Percentiles rank a stretch among this genome's conserved stretches.
Conservation (phyloP, 345 rosid genomes). For the Hevea brasiliensis region DNA sequence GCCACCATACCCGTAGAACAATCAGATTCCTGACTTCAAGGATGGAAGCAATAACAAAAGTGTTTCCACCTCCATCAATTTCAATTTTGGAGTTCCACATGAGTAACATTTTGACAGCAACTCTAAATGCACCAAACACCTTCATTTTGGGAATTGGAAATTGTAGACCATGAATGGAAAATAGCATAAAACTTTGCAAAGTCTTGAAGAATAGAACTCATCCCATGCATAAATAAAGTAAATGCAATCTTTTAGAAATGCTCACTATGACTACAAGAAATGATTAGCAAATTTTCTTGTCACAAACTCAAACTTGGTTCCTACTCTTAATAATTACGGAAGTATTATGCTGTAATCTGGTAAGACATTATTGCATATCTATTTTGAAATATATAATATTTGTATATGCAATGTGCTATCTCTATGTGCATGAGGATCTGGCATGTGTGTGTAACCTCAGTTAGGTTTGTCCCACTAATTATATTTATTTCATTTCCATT, state of each 20-base stretch:
- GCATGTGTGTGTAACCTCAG: background rate
- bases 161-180: conserved; percentile 14
- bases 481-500: background rate
- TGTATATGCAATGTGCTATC: background rate
- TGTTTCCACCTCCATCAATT: conserved; percentile 93
- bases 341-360: background rate
- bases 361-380: background rate
- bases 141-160: conserved; percentile 38
- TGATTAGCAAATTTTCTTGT: background rate
- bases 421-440: background rate
- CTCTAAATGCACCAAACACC: conserved; percentile 96
- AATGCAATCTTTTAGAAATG: background rate
- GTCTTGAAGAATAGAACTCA: conserved; percentile 12
- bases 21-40: conserved; percentile 97
- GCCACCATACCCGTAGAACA: conserved; percentile 75
- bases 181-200: conserved; percentile 2
- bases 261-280: conserved; percentile 6
- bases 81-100: conserved; percentile 93
- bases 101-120: conserved; percentile 85
- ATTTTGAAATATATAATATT: background rate
- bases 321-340: background rate
- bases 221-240: background rate
- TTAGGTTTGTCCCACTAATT: background rate
- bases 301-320: background rate
- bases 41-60: conserved; percentile 77